A percentile compares a stretch with the other conserved stretches of the same genome.
Evolutionary conservation across 805 yeast species (phyloP).

Genomic region (Sugiyamaella marilandica): DNA sequence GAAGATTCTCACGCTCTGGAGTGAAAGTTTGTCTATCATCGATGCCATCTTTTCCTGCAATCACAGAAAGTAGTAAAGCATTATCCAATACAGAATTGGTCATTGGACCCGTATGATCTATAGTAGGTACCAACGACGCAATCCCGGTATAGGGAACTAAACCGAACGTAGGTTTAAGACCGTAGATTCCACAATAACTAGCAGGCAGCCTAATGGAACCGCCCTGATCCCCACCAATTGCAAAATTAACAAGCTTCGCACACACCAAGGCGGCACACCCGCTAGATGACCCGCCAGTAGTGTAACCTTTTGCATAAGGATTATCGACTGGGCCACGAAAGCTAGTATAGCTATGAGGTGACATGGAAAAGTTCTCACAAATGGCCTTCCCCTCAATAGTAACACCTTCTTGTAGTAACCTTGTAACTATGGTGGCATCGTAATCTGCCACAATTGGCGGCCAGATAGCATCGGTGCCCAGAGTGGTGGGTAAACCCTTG

Average conservation of each 20-base stretch:
- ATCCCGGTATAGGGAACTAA: conserved; percentile 34
- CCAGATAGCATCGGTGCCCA: conserved; percentile 33
- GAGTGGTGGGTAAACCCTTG: conserved; percentile 35
- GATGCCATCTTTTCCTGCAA: conserved; percentile 36
- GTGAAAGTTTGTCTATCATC: conserved; percentile 34
- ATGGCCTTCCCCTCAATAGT: conserved; percentile 34
- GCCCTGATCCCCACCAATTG: conserved; percentile 38
- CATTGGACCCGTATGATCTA: conserved; percentile 39
- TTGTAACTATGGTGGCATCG: conserved; percentile 38
- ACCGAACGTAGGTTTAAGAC: conserved; percentile 7
- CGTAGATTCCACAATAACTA: conserved; percentile 35
- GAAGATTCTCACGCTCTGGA: conserved; percentile 17
- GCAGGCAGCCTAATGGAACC: conserved; percentile 51
- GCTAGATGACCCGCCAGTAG: conserved; percentile 50
- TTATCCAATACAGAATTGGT: conserved; percentile 35
- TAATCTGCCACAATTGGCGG: conserved; percentile 32
- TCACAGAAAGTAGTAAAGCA: conserved; percentile 31
- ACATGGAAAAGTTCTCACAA: conserved; percentile 36
- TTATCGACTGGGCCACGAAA: conserved; percentile 42
- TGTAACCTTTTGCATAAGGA: conserved; percentile 37
- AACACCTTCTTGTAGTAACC: conserved; percentile 36
- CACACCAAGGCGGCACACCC: conserved; percentile 54
- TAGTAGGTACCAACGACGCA: conserved; percentile 32
- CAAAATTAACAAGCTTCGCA: conserved; percentile 44
- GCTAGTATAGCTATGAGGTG: conserved; percentile 33